Evolutionary conservation across 108 stramenopile genomes (phyloP).

Genomic region (Nitzschia inconspicua): DNA sequence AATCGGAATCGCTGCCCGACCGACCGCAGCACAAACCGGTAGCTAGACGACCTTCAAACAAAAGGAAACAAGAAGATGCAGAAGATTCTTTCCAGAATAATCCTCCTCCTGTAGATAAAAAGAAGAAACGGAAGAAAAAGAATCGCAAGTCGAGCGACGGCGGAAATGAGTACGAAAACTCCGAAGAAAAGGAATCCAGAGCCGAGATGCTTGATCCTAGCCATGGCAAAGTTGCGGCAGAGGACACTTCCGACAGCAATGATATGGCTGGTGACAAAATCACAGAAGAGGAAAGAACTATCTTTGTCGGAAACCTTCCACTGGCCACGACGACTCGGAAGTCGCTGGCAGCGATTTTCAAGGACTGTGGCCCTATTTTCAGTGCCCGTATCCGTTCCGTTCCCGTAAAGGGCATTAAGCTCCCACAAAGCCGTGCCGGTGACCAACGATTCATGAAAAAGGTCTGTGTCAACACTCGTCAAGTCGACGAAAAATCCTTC

Average conservation of each 20-base stretch:
- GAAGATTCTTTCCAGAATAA: neutral
- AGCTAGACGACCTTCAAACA: neutral
- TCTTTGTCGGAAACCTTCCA: slow-evolving; percentile 84
- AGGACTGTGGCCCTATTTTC: slow-evolving; percentile 51
- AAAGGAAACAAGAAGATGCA: slow-evolving; percentile 8
- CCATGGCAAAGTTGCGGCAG: neutral
- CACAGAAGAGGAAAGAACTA: slow-evolving; percentile 50
- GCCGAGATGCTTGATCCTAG: neutral
- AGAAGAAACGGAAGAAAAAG: slow-evolving; percentile 15
- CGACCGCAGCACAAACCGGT: slow-evolving; percentile 36
- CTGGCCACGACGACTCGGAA: slow-evolving; percentile 50
- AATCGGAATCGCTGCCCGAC: slow-evolving; percentile 30
- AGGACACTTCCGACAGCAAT: too few relatives aligned
- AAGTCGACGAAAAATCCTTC: slow-evolving; percentile 32
- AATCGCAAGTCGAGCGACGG: neutral
- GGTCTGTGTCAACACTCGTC: slow-evolving; percentile 64
- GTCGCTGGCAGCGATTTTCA: slow-evolving; percentile 53
- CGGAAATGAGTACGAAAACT: neutral
- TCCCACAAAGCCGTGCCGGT: slow-evolving; percentile 66
- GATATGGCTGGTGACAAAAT: neutral
- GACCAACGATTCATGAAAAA: slow-evolving; percentile 72
- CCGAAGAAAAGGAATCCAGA: slow-evolving; percentile 1
- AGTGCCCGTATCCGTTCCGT: slow-evolving; percentile 61
- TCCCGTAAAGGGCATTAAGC: slow-evolving; percentile 68
- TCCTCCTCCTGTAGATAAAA: too few relatives aligned